A percentile compares a stretch with the other conserved stretches of the same genome.
Evolutionary conservation across 768 basidiomycete genomes (phyloP).

Genomic region (Pholiota molesta): DNA sequence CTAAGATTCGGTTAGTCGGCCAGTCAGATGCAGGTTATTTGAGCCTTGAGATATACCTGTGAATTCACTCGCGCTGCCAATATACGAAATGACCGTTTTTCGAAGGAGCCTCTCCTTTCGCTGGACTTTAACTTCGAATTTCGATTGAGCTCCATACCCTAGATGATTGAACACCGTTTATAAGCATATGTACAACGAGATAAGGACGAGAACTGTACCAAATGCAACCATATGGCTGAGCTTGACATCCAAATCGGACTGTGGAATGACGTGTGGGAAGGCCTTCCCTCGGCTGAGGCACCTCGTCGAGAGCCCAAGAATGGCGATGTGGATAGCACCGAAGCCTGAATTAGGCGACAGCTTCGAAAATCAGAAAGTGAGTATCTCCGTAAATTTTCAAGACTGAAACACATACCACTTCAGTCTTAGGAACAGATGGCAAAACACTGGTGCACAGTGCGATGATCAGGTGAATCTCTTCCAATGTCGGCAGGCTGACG

Average conservation of each 20-base stretch:
- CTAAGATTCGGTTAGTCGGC: conserved; percentile 31
- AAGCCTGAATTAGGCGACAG: conserved; percentile 74
- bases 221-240: conserved; percentile 57
- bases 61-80: conserved; percentile 74
- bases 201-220: conserved; percentile 39
- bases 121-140: conserved; percentile 61
- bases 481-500: conserved; percentile 65
- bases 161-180: background rate
- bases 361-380: conserved; percentile 28
- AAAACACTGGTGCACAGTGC: conserved; percentile 70
- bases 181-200: background rate
- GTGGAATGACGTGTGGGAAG: conserved; percentile 59
- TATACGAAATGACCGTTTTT: conserved; percentile 65
- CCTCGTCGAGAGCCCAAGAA: conserved; percentile 74
- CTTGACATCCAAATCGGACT: conserved; percentile 66
- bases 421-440: conserved; percentile 72
- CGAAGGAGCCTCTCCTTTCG: conserved; percentile 60
- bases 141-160: conserved; percentile 58
- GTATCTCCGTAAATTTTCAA: background rate
- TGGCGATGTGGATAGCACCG: conserved; percentile 81
- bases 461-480: conserved; percentile 81
- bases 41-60: conserved; percentile 45
- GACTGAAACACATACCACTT: conserved; percentile 61
- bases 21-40: background rate
- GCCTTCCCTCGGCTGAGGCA: conserved; percentile 64